Evolutionary conservation across 164 flowering plant genomes (phyloP), one percentile per base, ranked within the genome.

Genomic region (Vitis rupestris): DNA sequence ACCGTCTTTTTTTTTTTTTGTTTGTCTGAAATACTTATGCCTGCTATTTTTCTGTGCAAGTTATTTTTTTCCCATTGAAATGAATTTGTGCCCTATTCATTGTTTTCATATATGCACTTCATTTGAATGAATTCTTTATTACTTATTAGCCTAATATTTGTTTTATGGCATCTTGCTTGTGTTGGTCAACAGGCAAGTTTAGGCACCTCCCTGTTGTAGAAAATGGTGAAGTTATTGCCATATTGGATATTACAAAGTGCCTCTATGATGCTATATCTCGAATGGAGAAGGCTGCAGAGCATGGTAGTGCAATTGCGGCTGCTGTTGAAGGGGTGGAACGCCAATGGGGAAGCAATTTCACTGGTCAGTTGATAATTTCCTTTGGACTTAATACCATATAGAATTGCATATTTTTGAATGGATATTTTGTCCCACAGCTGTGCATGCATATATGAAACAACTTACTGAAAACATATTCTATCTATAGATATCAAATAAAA

Each of bases 231-330:
- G 99, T 95, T 59, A 87, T 88, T 78, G 99, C 98, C 6, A 48
- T 95, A 76, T 75, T 95, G 74, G 98, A 95, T 80, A 95, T 95
- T 23, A 89, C 99, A 56, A 95, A 90, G 81, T 95, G 99, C 82
- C 91, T 95, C 8, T 95, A 95, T 81, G 99, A 95, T 89, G 98
- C 99, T 63, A 95, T 95, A 62, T 80, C 97, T 19, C 85, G 94
- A 76, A 86, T 95, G 98, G 99, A 95, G 85, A 95, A 88, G 79
- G 99, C 99, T 69, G 98, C 99, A n/a, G 97, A 95, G 78, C 90
- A 95, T 74, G 99, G 99, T 13, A 95, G 90, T 84, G 99, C 99
- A 10, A 86, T 95, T 83, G 99, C 97, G 58, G 99, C 99, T 78
- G 99, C 99, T 71, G 99, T 95, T 55, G 98, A 93, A 85, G 99